These are phyloP conservation scores for Yamadazyma conglobata DNA, from an alignment of 1,139 yeast species.

Conservation along the genomic window DNA sequence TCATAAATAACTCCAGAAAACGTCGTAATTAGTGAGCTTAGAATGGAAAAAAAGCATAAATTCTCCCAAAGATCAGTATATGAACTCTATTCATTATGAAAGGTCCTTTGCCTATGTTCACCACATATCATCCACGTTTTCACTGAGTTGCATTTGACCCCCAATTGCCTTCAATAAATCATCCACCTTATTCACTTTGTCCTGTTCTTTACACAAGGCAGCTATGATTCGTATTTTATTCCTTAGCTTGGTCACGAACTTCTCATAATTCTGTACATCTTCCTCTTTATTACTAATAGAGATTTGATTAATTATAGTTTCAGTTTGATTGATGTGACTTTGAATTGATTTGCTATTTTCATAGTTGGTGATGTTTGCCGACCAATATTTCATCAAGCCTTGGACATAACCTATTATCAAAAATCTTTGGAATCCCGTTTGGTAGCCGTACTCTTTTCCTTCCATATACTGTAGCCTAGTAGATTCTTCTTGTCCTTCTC, in stretches of 20 bases:
- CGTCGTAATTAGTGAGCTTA: too few relatives aligned
- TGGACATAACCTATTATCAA: slow-evolving; percentile 60
- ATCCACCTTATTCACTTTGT: slow-evolving; percentile 33
- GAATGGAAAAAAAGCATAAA: too few relatives aligned
- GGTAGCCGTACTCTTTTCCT: slow-evolving; percentile 77
- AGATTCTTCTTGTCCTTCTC: slow-evolving; percentile 50
- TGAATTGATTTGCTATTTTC: slow-evolving; percentile 16
- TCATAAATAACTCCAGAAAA: too few relatives aligned
- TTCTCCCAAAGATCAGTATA: too few relatives aligned
- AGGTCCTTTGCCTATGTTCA: too few relatives aligned
- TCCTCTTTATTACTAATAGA: slow-evolving; percentile 40
- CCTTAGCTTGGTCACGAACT: slow-evolving; percentile 40
- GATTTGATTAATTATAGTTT: slow-evolving; percentile 21
- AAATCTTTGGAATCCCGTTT: slow-evolving; percentile 73
- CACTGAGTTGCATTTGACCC: slow-evolving; percentile 38
- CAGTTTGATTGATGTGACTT: slow-evolving; percentile 29
- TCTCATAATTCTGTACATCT: slow-evolving; percentile 49
- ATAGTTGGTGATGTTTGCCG: slow-evolving; percentile 17
- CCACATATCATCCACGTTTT: slow-evolving; percentile 46
- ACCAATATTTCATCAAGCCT: slow-evolving; percentile 49
- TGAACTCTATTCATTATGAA: too few relatives aligned
- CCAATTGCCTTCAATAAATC: slow-evolving; percentile 34
- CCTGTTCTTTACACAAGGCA: slow-evolving; percentile 30
- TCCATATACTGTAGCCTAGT: slow-evolving; percentile 47
- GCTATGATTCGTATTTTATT: slow-evolving; percentile 52